A percentile compares a stretch with the other conserved stretches of the same genome.
phyloP scores from a whole-genome alignment of 2,329 filamentous ascomycete genomes.

The Lachnellula suecica region DNA sequence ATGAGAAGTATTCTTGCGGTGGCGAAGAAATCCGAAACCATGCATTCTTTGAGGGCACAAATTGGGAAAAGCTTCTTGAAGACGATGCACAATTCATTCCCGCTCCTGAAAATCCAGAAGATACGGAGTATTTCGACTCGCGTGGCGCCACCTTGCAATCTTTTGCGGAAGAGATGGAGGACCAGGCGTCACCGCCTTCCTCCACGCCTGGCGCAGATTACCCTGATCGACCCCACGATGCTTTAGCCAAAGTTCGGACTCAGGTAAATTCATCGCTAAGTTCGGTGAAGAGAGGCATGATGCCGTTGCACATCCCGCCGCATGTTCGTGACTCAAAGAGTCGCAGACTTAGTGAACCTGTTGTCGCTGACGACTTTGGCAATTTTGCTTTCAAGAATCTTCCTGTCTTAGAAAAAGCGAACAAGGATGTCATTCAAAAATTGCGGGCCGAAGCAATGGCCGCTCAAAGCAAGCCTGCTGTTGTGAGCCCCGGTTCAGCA shows the following conservation, averaged over 20 bases:
- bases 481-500: constrained; percentile 21
- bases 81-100: constrained; percentile 96
- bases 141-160: constrained; percentile 88
- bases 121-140: constrained; percentile 96
- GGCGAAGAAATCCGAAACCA: constrained; percentile 90
- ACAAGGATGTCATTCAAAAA: constrained; percentile 98
- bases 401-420: constrained; percentile 93
- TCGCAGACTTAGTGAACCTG: constrained; percentile 85
- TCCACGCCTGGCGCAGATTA: constrained; percentile 73
- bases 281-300: constrained; percentile 84
- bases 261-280: constrained; percentile 87
- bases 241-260: constrained; percentile 81
- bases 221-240: constrained; percentile 88
- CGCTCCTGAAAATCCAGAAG: constrained; percentile 87
- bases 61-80: constrained; percentile 89
- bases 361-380: constrained; percentile 88
- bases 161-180: constrained; percentile 92
- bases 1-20: constrained; percentile 79
- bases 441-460: constrained; percentile 87
- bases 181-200: constrained; percentile 74
- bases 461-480: constrained; percentile 50
- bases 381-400: constrained; percentile 97
- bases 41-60: constrained; percentile 82
- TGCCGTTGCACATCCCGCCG: constrained; percentile 94
- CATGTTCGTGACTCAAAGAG: constrained; percentile 91